Evolutionary conservation across 140 eudicot genomes (phyloP).

Genomic region (Erigeron philadelphicus): DNA sequence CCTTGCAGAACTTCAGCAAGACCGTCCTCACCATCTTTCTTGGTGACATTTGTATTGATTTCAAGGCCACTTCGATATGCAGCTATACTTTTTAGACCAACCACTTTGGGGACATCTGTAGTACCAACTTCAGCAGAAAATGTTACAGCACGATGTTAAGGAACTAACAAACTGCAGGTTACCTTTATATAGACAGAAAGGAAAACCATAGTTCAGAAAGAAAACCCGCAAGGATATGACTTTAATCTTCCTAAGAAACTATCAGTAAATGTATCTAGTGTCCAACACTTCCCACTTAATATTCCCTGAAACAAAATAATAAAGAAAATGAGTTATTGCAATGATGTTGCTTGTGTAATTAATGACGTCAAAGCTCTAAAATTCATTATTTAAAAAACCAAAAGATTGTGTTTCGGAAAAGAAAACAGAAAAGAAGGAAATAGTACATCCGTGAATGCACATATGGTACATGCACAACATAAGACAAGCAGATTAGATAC

Average conservation of each 20-base stretch:
- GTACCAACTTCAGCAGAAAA: slow-evolving; percentile 37
- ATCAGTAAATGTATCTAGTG: slow-evolving; percentile 59
- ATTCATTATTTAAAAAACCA: no score
- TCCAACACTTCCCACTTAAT: slow-evolving; percentile 52
- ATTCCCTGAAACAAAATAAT: slow-evolving; percentile 44
- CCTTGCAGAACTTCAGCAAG: slow-evolving; percentile 67
- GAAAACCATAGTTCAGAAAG: slow-evolving; percentile 8
- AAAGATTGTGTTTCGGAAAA: no score
- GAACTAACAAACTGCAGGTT: slow-evolving; percentile 27
- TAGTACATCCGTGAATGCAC: not conserved
- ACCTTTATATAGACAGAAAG: slow-evolving; percentile 11
- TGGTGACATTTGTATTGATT: slow-evolving; percentile 60
- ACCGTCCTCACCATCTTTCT: slow-evolving; percentile 68
- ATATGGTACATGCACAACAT: not conserved
- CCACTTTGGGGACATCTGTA: slow-evolving; percentile 49
- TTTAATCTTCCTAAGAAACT: slow-evolving; percentile 46
- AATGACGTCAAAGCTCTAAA: no score
- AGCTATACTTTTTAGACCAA: slow-evolving; percentile 90
- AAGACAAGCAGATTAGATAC: not conserved
- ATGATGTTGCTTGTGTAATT: not conserved
- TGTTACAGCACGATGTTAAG: slow-evolving; percentile 49
- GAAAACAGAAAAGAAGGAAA: no score
- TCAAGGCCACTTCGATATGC: slow-evolving; percentile 98
- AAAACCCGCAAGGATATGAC: slow-evolving; percentile 71
- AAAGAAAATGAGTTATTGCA: not conserved